phyloP scores from a whole-genome alignment of 2,329 filamentous ascomycete genomes.

The Claviceps cyperi region DNA sequence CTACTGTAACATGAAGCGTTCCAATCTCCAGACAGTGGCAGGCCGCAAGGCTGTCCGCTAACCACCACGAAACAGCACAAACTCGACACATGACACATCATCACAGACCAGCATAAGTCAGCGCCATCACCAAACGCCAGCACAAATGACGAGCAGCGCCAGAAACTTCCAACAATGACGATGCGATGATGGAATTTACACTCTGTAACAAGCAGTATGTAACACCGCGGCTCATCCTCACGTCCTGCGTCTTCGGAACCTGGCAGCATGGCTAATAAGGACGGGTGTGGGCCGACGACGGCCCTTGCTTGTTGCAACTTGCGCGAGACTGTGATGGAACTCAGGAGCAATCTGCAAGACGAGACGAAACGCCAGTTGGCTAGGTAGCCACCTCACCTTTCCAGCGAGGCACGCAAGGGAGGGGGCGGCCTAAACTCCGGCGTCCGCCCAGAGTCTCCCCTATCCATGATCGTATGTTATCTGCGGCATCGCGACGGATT shows the following conservation, averaged over 20 bases:
- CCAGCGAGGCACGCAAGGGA: neutral
- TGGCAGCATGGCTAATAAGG: neutral
- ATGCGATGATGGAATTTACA: neutral
- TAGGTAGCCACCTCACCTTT: neutral
- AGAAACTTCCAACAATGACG: neutral
- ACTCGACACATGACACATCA: too few relatives aligned
- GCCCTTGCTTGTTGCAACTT: neutral
- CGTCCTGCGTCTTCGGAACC: constrained; percentile 1
- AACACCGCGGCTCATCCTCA: neutral
- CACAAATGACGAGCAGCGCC: too few relatives aligned
- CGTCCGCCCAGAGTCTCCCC: too few relatives aligned
- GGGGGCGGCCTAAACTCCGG: neutral
- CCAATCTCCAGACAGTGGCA: neutral
- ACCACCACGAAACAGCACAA: neutral
- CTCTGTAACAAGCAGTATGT: neutral
- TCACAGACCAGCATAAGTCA: too few relatives aligned
- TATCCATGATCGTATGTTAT: too few relatives aligned
- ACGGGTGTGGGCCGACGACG: neutral
- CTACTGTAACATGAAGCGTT: neutral
- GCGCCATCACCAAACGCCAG: too few relatives aligned
- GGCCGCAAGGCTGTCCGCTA: neutral
- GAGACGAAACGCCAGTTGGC: neutral
- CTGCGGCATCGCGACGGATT: neutral
- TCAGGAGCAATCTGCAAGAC: neutral
- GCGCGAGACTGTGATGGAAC: neutral